Base-by-base conservation (phyloP, 768 basidiomycete species). In the Clitopilus hobsonii region DNA sequence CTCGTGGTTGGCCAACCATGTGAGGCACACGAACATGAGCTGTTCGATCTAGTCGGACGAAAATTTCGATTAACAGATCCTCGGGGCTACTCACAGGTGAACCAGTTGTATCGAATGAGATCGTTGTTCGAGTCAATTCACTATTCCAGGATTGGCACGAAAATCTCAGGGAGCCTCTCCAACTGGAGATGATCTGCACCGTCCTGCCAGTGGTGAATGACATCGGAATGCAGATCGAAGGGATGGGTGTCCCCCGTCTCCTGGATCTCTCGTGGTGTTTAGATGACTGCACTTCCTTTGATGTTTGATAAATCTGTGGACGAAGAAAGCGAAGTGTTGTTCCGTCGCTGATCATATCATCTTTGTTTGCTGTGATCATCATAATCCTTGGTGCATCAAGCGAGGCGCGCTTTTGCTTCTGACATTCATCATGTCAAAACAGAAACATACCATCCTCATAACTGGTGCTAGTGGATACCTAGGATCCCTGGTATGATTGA, bases 391-490 rank as follows among this genome's bases (percentile, higher is more conserved):
- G n/a, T n/a, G n/a, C n/a, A n/a, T n/a, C n/a, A n/a, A n/a, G n/a
- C n/a, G n/a, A n/a, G n/a, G n/a, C n/a, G n/a, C n/a, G n/a, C n/a
- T n/a, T 54, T 8, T 47, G 22, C 20, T 22, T 29, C 26, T 28
- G 16, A 25, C 23, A 47, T 14, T 30, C 28, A 18, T 26, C 25
- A 26, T 25, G 20, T 26, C 25, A 26, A 14, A 48, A 14, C 71
- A 67, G 65, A 51, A 62, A 38, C 74, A 67, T 57, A 66, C 71
- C 32, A 63, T 79, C 13, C 70, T 78, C n/a, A 69, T 79, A 28
- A 77, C 76, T 47, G 77, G 76, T 26, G 75, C 75, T 28, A 70
- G 65, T 18, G 77, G 76, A 11, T 79, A 65, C 59, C 64, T 76
- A 18, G 75, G 74, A 6, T 57, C 67, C 26, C 63, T 72, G 8